Conservation (phyloP, 768 basidiomycete species). For the Hemileccinum impolitum region DNA sequence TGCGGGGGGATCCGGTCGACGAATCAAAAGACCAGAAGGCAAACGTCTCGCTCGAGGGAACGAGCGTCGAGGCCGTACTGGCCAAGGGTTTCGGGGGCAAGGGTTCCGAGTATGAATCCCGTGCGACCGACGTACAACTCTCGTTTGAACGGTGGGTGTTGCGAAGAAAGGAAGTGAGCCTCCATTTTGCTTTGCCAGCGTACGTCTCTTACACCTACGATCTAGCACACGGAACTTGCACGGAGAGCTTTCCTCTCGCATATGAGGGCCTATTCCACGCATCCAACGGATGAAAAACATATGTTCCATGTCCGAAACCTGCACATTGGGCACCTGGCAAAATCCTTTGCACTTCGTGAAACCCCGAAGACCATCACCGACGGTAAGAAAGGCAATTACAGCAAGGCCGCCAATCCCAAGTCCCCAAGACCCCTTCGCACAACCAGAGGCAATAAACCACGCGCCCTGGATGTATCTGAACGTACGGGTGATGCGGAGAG, state of each 20-base stretch:
- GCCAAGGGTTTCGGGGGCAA: slow-evolving; percentile 83
- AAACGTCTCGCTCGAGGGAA: slow-evolving; percentile 52
- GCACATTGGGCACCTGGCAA: slow-evolving; percentile 92
- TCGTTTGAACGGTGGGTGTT: slow-evolving; percentile 95
- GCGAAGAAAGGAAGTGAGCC: slow-evolving; percentile 60
- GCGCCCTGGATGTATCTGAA: slow-evolving; percentile 35
- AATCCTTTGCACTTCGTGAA: slow-evolving; percentile 87
- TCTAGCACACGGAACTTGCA: slow-evolving; percentile 72
- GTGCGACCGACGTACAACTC: slow-evolving; percentile 95
- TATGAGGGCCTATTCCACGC: slow-evolving; percentile 95
- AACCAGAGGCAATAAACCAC: slow-evolving; percentile 19
- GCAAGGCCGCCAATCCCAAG: slow-evolving; percentile 5
- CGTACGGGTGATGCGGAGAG: slow-evolving; percentile 58
- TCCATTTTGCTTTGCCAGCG: not conserved
- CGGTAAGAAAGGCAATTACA: slow-evolving; percentile 14
- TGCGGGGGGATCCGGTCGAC: slow-evolving; percentile 52
- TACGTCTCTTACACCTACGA: not conserved
- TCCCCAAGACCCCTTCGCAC: slow-evolving; percentile 2
- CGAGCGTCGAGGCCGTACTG: slow-evolving; percentile 68
- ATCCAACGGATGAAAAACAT: slow-evolving; percentile 91
- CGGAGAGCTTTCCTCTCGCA: slow-evolving; percentile 88
- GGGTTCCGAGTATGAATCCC: slow-evolving; percentile 73
- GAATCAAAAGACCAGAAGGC: slow-evolving; percentile 30
- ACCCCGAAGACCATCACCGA: slow-evolving; percentile 52
- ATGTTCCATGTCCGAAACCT: slow-evolving; percentile 95